These are phyloP conservation scores for Yarrowia bubula DNA, from an alignment of 805 yeast species.

Conservation along the genomic window DNA sequence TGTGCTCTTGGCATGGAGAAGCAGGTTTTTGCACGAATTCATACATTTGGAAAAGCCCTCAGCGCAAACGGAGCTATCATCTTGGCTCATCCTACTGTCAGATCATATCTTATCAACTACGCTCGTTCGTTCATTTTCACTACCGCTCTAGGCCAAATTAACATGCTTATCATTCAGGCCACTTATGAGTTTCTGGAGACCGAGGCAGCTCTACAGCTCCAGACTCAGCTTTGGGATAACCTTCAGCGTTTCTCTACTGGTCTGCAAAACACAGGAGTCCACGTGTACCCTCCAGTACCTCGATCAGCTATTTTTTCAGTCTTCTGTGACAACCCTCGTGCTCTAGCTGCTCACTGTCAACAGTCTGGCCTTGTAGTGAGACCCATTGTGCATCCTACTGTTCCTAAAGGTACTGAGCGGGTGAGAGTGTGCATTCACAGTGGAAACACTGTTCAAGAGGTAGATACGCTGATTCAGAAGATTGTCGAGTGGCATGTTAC, in stretches of 20 bases:
- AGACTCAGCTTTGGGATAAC: background rate
- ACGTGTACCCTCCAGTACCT: conserved; percentile 2
- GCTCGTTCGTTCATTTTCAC: conserved; percentile 35
- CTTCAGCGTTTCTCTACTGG: background rate
- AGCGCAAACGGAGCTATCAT: conserved; percentile 33
- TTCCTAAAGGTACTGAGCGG: conserved; percentile 34
- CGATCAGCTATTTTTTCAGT: conserved; percentile 28
- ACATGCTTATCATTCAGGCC: conserved; percentile 31
- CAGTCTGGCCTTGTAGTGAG: conserved; percentile 32
- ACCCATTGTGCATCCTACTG: conserved; percentile 35
- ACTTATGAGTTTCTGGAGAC: conserved; percentile 29
- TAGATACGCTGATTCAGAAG: conserved; percentile 28
- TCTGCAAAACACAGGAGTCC: conserved; percentile 1
- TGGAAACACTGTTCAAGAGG: conserved; percentile 29
- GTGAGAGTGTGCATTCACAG: conserved; percentile 34
- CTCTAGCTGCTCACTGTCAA: conserved; percentile 32
- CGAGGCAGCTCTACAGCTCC: background rate
- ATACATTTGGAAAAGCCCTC: conserved; percentile 36
- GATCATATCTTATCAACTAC: conserved; percentile 32
- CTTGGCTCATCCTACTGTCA: conserved; percentile 28
- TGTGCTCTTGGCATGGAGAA: conserved; percentile 29
- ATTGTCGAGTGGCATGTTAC: conserved; percentile 6
- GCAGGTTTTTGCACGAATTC: conserved; percentile 30
- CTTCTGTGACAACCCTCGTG: conserved; percentile 30
- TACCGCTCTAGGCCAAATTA: conserved; percentile 30